Conservation (phyloP, 2,329 filamentous ascomycete genomes). For the Colletotrichum agaves region DNA sequence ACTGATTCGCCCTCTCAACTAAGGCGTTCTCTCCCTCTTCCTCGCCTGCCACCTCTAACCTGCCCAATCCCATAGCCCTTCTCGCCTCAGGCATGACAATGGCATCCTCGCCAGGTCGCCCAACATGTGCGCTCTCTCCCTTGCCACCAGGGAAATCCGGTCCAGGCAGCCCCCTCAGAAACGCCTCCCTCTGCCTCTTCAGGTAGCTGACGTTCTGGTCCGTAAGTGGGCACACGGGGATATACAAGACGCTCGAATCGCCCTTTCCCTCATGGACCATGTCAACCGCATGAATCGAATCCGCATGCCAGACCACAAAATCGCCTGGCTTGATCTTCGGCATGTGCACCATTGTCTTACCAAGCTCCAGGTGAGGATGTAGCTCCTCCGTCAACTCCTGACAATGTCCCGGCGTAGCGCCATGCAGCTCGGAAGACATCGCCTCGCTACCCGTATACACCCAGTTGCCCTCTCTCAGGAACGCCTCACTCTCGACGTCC, state of each 20-base stretch:
- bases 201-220: constrained; percentile 79
- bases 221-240: constrained; percentile 86
- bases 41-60: constrained; percentile 43
- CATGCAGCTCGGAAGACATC: constrained; percentile 72
- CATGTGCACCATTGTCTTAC: constrained; percentile 76
- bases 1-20: constrained; percentile 54
- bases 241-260: constrained; percentile 90
- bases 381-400: constrained; percentile 73
- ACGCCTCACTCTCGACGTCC: constrained; percentile 44
- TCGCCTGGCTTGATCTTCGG: constrained; percentile 77
- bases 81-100: constrained; percentile 48
- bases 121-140: constrained; percentile 69
- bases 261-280: constrained; percentile 74
- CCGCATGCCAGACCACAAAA: constrained; percentile 87
- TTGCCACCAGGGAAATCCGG: constrained; percentile 79
- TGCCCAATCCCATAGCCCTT: constrained; percentile 58
- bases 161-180: constrained; percentile 72
- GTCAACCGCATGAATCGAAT: constrained; percentile 86
- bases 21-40: constrained; percentile 49
- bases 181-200: constrained; percentile 75
- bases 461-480: constrained; percentile 69
- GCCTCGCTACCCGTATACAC: constrained; percentile 56
- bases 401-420: constrained; percentile 73
- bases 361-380: constrained; percentile 77
- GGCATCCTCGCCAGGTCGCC: constrained; percentile 54